phyloP scores from a whole-genome alignment of 176 grass and related monocot genomes.

The Zea luxurians region DNA sequence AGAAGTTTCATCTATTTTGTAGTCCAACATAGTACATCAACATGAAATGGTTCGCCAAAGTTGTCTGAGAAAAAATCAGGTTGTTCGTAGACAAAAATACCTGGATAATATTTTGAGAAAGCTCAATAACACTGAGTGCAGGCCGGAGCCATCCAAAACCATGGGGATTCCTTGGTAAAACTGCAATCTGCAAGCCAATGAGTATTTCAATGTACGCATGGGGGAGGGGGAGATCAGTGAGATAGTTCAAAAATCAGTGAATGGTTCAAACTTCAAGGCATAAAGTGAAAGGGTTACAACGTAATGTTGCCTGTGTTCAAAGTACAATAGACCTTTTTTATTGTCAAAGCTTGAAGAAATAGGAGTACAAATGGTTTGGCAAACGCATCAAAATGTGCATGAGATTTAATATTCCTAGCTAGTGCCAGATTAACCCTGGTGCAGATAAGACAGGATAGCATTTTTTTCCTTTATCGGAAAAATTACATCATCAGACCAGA shows the following conservation, averaged over 20 bases:
- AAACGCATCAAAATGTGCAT: neutral
- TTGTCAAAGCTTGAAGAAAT: neutral
- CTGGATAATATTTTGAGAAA: slow-evolving; percentile 99
- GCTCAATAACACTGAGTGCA: slow-evolving; percentile 86
- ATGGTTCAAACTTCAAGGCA: neutral
- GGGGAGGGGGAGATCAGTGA: neutral
- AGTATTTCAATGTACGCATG: neutral
- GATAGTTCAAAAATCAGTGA: neutral
- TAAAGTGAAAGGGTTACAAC: neutral
- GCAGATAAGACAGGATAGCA: neutral
- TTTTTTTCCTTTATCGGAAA: neutral
- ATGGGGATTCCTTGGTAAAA: slow-evolving; percentile 70
- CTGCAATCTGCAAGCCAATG: slow-evolving; percentile 69
- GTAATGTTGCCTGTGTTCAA: neutral
- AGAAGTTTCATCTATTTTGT: neutral
- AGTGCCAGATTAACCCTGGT: neutral
- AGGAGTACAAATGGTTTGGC: neutral
- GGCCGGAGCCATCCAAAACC: slow-evolving; percentile 96
- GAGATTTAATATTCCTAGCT: neutral
- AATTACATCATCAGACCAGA: neutral
- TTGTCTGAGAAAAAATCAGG: slow-evolving; percentile 18
- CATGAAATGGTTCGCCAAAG: neutral
- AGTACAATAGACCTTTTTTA: neutral
- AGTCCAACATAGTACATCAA: neutral
- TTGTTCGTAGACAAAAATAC: slow-evolving; percentile 18